These are phyloP conservation scores for Arabis alpina DNA, from an alignment of 345 rosid genomes.

Conservation along the genomic window DNA sequence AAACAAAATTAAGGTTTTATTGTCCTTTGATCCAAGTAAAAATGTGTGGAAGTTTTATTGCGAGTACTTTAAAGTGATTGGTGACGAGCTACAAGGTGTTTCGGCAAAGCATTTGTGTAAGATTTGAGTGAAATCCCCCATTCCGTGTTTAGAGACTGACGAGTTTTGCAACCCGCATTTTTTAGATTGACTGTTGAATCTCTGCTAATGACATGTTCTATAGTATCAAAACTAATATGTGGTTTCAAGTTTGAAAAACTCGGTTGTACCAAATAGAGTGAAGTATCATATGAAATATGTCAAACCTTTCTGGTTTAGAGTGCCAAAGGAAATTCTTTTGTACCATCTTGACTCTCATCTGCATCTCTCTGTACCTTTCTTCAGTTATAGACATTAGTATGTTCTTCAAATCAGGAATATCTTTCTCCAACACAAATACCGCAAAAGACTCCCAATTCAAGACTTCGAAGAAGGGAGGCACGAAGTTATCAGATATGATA, in stretches of 20 bases:
- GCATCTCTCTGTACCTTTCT: constrained; percentile 62
- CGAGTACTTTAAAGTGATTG: background rate
- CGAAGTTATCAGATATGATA: constrained; percentile 86
- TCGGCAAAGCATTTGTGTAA: background rate
- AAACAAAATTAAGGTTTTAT: no score
- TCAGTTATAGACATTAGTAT: constrained; percentile 70
- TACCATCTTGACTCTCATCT: constrained; percentile 76
- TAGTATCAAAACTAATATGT: constrained; percentile 17
- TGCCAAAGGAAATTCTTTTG: constrained; percentile 98
- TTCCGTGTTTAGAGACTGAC: background rate
- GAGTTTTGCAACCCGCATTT: background rate
- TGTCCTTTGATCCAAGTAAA: constrained; percentile 4
- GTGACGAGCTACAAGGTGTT: background rate
- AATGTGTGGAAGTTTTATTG: background rate
- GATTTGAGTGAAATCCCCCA: background rate
- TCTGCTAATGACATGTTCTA: constrained; percentile 13
- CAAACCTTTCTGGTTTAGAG: constrained; percentile 71
- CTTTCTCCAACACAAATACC: constrained; percentile 80
- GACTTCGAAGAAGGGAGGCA: constrained; percentile 86
- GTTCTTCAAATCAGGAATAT: constrained; percentile 76
- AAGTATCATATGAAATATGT: constrained; percentile 91
- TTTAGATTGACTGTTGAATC: background rate
- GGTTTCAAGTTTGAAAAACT: constrained; percentile 58
- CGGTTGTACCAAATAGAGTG: constrained; percentile 91
- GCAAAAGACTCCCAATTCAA: constrained; percentile 95